Percentiles rank a stretch among this genome's conserved stretches.
Conservation (phyloP, 106 monocot genomes). For the Dendrobium catenatum region DNA sequence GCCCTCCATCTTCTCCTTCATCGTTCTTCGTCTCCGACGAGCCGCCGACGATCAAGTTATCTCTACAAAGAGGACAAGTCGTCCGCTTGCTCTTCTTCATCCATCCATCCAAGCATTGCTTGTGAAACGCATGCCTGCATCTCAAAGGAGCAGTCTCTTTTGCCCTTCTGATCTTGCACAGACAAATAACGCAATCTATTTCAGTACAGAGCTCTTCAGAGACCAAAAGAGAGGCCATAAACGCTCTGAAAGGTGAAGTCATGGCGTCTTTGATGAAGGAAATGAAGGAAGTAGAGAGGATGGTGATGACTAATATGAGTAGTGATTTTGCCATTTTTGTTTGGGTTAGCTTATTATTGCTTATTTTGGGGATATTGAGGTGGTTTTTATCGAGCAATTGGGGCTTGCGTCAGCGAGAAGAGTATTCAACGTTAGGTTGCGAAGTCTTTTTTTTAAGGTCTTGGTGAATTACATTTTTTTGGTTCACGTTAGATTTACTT, state of each 20-base stretch:
- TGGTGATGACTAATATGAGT: neutral
- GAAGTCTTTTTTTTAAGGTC: too few relatives aligned
- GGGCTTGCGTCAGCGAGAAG: neutral
- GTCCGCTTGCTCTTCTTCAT: neutral
- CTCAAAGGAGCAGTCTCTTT: neutral
- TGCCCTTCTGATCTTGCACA: neutral
- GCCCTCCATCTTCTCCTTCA: neutral
- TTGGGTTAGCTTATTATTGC: neutral
- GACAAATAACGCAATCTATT: neutral
- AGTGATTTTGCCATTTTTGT: neutral
- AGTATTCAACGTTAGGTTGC: neutral
- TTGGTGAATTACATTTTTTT: too few relatives aligned
- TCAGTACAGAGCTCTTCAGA: neutral
- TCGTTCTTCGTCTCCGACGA: neutral
- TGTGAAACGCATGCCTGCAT: conserved; percentile 8
- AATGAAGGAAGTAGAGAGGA: neutral
- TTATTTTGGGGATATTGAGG: neutral
- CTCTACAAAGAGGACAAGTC: conserved; percentile 4
- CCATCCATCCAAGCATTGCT: neutral
- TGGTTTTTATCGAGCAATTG: neutral
- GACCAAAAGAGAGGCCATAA: neutral
- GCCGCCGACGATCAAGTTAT: neutral
- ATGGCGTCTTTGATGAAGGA: neutral
- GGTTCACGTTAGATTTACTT: too few relatives aligned
- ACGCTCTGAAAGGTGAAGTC: neutral